Conservation (phyloP, 2,329 filamentous ascomycete species). For the Xenoacremonium recifei region DNA sequence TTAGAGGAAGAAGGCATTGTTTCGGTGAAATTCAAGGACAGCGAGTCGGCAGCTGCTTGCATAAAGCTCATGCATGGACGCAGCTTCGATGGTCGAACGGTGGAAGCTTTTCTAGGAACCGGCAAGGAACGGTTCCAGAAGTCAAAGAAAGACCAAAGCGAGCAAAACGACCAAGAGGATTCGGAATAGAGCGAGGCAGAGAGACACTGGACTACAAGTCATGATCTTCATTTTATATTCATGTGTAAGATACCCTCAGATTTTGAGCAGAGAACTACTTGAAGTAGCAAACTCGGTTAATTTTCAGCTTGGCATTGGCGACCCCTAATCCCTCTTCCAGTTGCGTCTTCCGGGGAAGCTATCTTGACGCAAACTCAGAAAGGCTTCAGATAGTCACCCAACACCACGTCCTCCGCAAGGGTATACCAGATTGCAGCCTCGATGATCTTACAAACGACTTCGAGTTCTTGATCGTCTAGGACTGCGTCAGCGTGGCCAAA, state of each 20-base stretch:
- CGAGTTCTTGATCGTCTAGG: constrained; percentile 62
- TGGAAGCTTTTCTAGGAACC: constrained; percentile 69
- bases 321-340: neutral
- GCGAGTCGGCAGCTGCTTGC: constrained; percentile 70
- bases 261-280: neutral
- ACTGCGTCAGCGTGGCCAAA: neutral
- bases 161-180: constrained; percentile 46
- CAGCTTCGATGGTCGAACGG: constrained; percentile 70
- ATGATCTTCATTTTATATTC: neutral
- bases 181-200: constrained; percentile 25
- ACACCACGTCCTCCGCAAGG: constrained; percentile 43
- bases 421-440: constrained; percentile 72
- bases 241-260: constrained; percentile 26
- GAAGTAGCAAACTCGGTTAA: neutral
- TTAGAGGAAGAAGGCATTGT: constrained; percentile 81
- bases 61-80: constrained; percentile 75
- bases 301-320: neutral
- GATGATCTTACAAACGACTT: constrained; percentile 66
- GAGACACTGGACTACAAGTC: neutral
- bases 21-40: constrained; percentile 75
- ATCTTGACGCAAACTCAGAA: too few species aligned
- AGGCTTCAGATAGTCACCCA: constrained; percentile 22
- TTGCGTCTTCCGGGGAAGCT: neutral
- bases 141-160: constrained; percentile 59
- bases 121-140: constrained; percentile 74